Conservation (phyloP, 2,329 filamentous ascomycete genomes). For the Cadophora gregata region DNA sequence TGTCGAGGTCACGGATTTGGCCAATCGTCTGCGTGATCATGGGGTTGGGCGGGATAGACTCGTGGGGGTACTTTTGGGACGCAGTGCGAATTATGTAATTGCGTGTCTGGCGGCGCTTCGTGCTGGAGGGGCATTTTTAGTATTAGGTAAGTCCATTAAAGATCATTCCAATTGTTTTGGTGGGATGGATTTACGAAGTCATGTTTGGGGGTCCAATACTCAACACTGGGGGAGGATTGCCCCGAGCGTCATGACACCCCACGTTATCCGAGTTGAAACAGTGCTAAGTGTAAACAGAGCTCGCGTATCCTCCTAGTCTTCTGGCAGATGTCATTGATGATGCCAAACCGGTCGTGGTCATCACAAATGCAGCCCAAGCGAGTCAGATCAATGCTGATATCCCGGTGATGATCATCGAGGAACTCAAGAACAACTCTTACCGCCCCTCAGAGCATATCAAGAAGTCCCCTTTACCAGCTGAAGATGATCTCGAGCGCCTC, state of each 20-base stretch:
- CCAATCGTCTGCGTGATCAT: slow-evolving; percentile 66
- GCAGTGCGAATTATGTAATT: slow-evolving; percentile 80
- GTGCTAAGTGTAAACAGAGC: slow-evolving; percentile 52
- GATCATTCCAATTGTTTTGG: background rate
- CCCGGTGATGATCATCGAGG: slow-evolving; percentile 70
- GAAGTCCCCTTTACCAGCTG: slow-evolving; percentile 59
- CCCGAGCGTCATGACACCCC: background rate
- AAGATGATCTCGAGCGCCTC: slow-evolving; percentile 74
- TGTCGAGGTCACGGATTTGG: slow-evolving; percentile 67
- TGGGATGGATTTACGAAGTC: background rate
- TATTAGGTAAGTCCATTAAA: slow-evolving; percentile 52
- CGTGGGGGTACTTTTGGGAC: slow-evolving; percentile 76
- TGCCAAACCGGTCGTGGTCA: slow-evolving; percentile 71
- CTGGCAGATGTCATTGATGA: slow-evolving; percentile 80
- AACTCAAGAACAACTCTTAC: slow-evolving; percentile 43
- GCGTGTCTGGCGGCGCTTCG: slow-evolving; percentile 78
- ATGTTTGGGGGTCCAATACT: background rate
- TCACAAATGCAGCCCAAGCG: slow-evolving; percentile 70
- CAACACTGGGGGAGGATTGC: background rate
- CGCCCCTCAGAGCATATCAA: slow-evolving; percentile 41
- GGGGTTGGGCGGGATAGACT: slow-evolving; percentile 76
- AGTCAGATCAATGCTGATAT: slow-evolving; percentile 67
- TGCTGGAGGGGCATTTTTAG: slow-evolving; percentile 80
- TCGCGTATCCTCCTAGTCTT: slow-evolving; percentile 77
- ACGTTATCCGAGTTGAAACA: background rate